Base-by-base conservation (phyloP, 108 stramenopile species). In the Poteriospumella lacustris region DNA sequence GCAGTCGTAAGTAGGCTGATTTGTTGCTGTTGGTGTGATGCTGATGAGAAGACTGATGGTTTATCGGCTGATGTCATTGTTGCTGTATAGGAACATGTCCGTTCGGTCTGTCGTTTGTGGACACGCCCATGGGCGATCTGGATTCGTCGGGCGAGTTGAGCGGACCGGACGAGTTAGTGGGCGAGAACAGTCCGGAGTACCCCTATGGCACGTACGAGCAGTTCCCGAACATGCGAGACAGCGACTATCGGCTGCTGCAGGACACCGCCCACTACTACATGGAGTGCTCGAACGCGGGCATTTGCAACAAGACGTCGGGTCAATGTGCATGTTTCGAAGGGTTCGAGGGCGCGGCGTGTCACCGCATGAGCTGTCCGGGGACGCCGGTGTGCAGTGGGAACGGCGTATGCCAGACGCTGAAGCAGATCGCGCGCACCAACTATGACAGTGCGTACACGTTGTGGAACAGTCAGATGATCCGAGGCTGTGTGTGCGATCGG, bases 241-340 rank as follows among this genome's bases (percentile, higher is more conserved):
- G 31, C 5, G 70, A 73, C 36, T 31, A 52, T 42, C 15, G 33
- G 26, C 15, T 29, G 5, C 36, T 73, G 26, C 9, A 5, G 5
- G 36, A 73, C 36, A 52, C 40, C 31, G 70, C 70, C 5, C 70
- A 73, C 42, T 34, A 42, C 40, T 73, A 73, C 42, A 42, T 42
- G 36, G 70, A 73, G 44, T 82, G 3, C 24, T 76, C 5, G 75
- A 81, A 80, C 76, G 40, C 2, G 73, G 76, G 80, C 24, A 0
- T 9, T 0, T 78, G 77, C 0, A 1, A 38, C 38, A 19, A 75
- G 77, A 26, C 19, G 33, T 78, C 82, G 40, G 84, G 84, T 1
- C 60, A 62, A 42, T 85, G 84, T 58, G 62, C 28, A 0, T 85
- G 84, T 79, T 85, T 85, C 64, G 76, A 79, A 3, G 84, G 84